phyloP scores from a whole-genome alignment of 768 basidiomycete genomes.

The Trametes punicea region DNA sequence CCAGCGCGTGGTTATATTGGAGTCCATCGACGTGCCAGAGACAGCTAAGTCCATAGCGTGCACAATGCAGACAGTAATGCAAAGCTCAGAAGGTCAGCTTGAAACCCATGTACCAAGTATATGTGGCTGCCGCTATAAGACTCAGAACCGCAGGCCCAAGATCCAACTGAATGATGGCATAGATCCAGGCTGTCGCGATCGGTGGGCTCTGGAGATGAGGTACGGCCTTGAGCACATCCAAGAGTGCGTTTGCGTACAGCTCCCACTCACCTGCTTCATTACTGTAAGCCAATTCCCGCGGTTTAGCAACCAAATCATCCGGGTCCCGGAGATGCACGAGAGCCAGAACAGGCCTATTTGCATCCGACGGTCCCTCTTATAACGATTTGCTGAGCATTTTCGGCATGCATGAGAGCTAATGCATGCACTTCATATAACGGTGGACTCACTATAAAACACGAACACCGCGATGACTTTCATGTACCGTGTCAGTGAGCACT shows the following conservation, averaged over 20 bases:
- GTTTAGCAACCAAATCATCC: slow-evolving; percentile 72
- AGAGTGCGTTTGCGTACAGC: too few relatives aligned
- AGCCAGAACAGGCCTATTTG: slow-evolving; percentile 60
- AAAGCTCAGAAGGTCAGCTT: slow-evolving; percentile 35
- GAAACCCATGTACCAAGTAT: slow-evolving; percentile 61
- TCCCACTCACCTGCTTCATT: slow-evolving; percentile 72
- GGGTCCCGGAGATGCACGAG: slow-evolving; percentile 53
- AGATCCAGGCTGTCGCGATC: slow-evolving; percentile 76
- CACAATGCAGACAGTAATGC: too few relatives aligned
- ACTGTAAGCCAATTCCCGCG: slow-evolving; percentile 65
- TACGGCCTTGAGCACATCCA: background rate
- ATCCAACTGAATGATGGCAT: slow-evolving; percentile 66
- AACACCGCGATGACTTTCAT: slow-evolving; percentile 65
- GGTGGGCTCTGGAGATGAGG: slow-evolving; percentile 58
- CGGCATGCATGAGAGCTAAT: background rate
- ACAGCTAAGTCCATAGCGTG: too few relatives aligned
- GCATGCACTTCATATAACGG: background rate
- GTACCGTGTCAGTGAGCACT: background rate
- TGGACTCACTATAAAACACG: slow-evolving; percentile 66
- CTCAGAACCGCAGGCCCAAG: slow-evolving; percentile 58
- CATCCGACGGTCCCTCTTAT: slow-evolving; percentile 52
- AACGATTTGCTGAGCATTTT: slow-evolving; percentile 51
- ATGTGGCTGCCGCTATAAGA: slow-evolving; percentile 50
- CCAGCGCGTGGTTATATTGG: too few relatives aligned
- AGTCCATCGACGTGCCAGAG: too few relatives aligned